These are phyloP conservation scores for Xylaria sp. DNA, from an alignment of 2,329 filamentous ascomycete species.

Conservation along the genomic window DNA sequence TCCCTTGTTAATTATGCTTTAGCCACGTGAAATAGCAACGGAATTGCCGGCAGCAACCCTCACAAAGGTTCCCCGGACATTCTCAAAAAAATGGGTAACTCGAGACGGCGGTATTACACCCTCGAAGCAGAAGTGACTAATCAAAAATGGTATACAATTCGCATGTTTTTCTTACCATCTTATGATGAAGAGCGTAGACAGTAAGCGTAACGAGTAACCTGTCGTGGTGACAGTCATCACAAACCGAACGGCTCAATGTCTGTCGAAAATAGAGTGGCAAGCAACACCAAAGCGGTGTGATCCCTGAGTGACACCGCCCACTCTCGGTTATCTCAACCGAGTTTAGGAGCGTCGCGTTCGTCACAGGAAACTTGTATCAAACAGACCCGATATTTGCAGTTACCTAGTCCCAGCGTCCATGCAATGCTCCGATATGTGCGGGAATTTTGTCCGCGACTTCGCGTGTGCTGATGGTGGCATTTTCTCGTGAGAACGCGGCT, in stretches of 20 bases:
- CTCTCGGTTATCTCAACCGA: constrained; percentile 35
- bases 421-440: constrained; percentile 2
- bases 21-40: constrained; percentile 30
- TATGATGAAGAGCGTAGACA: neutral
- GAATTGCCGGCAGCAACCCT: constrained; percentile 28
- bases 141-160: neutral
- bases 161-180: constrained; percentile 5
- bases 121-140: neutral
- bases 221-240: constrained; percentile 7
- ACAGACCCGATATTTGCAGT: neutral
- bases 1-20: constrained; percentile 21
- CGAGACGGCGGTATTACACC: neutral
- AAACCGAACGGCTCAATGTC: neutral
- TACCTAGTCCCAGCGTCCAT: neutral
- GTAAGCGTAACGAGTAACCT: constrained; percentile 8
- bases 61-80: constrained; percentile 21
- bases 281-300: constrained; percentile 33
- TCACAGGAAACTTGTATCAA: constrained; percentile 6
- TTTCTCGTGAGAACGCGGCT: constrained; percentile 24
- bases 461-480: constrained; percentile 9
- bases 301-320: constrained; percentile 23
- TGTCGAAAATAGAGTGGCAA: constrained; percentile 34
- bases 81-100: constrained; percentile 15
- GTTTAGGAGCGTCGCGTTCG: constrained; percentile 14
- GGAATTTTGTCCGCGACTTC: constrained; percentile 1